These are phyloP conservation scores for Pyrus betulifolia DNA, from an alignment of 306 rosid genomes.

Conservation along the genomic window DNA sequence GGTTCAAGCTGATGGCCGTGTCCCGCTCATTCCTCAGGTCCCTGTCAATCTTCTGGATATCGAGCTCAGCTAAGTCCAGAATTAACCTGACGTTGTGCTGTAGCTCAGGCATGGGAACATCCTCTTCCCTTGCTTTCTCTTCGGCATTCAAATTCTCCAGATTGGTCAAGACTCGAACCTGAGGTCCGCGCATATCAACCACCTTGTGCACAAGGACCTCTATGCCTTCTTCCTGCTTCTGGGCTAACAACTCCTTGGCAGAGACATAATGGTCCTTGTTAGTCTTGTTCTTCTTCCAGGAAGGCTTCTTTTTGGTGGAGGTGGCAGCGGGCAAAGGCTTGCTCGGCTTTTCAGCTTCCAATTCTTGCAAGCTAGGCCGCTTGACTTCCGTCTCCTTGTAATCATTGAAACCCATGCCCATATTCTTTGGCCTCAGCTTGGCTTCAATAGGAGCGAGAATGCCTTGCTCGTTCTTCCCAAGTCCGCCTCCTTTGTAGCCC, in stretches of 20 bases:
- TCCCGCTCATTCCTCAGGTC: slow-evolving; percentile 62
- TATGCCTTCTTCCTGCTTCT: slow-evolving; percentile 58
- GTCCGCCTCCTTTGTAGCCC: slow-evolving; percentile 98
- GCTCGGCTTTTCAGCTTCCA: slow-evolving; percentile 27
- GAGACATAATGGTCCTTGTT: slow-evolving; percentile 47
- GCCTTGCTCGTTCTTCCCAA: slow-evolving; percentile 85
- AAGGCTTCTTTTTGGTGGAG: slow-evolving; percentile 43
- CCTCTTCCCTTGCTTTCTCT: slow-evolving; percentile 35
- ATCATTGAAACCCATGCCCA: slow-evolving; percentile 79
- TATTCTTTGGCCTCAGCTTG: slow-evolving; percentile 67
- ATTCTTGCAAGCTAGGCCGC: slow-evolving; percentile 30
- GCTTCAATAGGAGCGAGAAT: slow-evolving; percentile 74
- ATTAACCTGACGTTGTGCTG: slow-evolving; percentile 45
- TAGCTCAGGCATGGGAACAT: slow-evolving; percentile 53
- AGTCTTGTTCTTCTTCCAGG: slow-evolving; percentile 57
- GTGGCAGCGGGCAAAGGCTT: slow-evolving; percentile 13
- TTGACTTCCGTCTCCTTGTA: slow-evolving; percentile 35
- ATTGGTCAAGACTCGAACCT: slow-evolving; percentile 41
- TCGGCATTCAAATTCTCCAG: slow-evolving; percentile 51
- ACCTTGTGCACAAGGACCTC: slow-evolving; percentile 65
- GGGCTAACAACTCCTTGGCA: slow-evolving; percentile 67
- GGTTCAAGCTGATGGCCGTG: slow-evolving; percentile 64
- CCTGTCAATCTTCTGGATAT: slow-evolving; percentile 47
- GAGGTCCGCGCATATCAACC: slow-evolving; percentile 55
- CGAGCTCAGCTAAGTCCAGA: slow-evolving; percentile 42